Evolutionary conservation across 345 rosid genomes (phyloP).

Genomic region (Acer negundo): DNA sequence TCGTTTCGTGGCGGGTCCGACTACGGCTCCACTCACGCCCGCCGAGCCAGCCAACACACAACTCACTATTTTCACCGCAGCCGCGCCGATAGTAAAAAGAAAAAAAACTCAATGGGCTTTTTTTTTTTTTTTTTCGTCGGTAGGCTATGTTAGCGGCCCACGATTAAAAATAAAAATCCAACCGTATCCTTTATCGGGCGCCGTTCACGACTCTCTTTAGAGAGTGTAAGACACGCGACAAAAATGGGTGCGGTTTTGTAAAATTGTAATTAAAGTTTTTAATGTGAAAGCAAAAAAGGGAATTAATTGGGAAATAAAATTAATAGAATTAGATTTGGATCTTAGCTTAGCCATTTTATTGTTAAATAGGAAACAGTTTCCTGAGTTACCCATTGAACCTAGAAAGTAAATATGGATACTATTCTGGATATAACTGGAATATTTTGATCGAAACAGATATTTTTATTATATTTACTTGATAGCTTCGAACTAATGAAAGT

Average conservation of each 20-base stretch:
- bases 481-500: background rate
- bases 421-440: too few species aligned
- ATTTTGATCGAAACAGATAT: too few species aligned
- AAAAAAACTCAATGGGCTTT: conserved; percentile 25
- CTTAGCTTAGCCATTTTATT: background rate
- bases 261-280: background rate
- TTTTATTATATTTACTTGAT: too few species aligned
- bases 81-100: conserved; percentile 15
- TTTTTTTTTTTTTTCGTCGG: background rate
- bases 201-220: background rate
- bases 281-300: conserved; percentile 13
- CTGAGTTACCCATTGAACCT: conserved; percentile 11
- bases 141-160: conserved; percentile 20
- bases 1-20: conserved; percentile 14
- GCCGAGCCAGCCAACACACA: background rate
- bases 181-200: background rate
- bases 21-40: conserved; percentile 30
- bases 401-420: too few species aligned
- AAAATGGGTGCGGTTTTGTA: background rate
- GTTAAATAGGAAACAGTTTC: too few species aligned
- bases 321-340: conserved; percentile 36
- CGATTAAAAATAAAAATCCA: conserved; percentile 17
- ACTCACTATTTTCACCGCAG: background rate
- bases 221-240: background rate
- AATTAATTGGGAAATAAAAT: conserved; percentile 41